phyloP scores from a whole-genome alignment of 176 grass and related monocot genomes.

The Bolboschoenus planiculmis region DNA sequence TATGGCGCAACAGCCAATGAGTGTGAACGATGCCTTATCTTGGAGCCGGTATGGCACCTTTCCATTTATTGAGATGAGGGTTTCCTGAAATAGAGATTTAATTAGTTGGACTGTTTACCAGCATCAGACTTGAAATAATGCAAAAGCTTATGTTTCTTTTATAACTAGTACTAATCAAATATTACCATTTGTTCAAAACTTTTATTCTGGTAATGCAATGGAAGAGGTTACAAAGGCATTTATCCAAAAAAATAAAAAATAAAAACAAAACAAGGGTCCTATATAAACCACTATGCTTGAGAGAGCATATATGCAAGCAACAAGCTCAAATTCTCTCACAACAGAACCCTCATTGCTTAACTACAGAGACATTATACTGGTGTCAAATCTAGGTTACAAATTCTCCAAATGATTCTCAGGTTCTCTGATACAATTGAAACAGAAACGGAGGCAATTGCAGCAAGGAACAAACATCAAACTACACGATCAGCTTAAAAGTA shows the following conservation, averaged over 20 bases:
- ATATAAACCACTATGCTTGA: neutral
- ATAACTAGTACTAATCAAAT: neutral
- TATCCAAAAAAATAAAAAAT: neutral
- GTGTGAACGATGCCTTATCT: constrained; percentile 40
- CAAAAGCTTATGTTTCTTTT: neutral
- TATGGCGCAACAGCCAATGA: constrained; percentile 48
- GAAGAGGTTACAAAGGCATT: neutral
- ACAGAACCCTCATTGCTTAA: neutral
- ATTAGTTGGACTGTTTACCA: neutral
- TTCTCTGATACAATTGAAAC: neutral
- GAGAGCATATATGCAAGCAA: neutral
- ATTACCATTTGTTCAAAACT: neutral
- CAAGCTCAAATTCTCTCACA: neutral
- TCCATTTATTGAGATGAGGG: constrained; percentile 45
- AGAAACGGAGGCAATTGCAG: neutral
- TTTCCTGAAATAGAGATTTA: constrained; percentile 20
- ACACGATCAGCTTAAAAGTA: neutral
- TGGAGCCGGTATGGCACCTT: constrained; percentile 51
- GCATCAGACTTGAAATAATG: neutral
- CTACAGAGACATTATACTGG: neutral
- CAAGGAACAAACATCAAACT: neutral
- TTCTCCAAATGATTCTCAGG: neutral
- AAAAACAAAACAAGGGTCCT: neutral
- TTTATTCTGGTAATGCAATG: neutral
- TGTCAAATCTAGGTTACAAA: neutral